These are phyloP conservation scores for Sungouiella blattae DNA, from an alignment of 805 yeast genomes.

Conservation along the genomic window DNA sequence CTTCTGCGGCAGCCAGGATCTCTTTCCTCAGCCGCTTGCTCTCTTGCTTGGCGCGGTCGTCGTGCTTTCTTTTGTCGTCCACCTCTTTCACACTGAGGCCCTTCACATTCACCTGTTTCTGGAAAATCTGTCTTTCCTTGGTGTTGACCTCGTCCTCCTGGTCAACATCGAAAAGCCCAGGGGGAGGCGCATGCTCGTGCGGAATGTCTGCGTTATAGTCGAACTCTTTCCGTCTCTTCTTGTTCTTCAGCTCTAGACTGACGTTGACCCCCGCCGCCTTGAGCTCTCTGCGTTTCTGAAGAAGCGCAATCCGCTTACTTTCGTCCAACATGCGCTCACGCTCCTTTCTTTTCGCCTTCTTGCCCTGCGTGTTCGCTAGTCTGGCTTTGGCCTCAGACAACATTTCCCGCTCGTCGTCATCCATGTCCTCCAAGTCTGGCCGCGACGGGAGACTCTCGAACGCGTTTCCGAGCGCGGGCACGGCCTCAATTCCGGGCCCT, in stretches of 20 bases:
- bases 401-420: conserved; percentile 90
- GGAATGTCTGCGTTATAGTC: conserved; percentile 85
- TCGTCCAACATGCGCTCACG: conserved; percentile 82
- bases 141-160: conserved; percentile 51
- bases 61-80: conserved; percentile 27
- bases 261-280: conserved; percentile 72
- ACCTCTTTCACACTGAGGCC: conserved; percentile 45
- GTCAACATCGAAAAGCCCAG: conserved; percentile 64
- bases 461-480: conserved; percentile 40
- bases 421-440: conserved; percentile 77
- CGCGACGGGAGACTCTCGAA: conserved; percentile 78
- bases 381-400: conserved; percentile 92
- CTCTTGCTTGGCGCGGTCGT: conserved; percentile 19
- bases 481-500: conserved; percentile 54
- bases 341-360: conserved; percentile 86
- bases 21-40: conserved; percentile 14
- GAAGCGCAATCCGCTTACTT: conserved; percentile 65
- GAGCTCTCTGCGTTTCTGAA: conserved; percentile 78
- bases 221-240: conserved; percentile 55
- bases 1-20: conserved; percentile 22
- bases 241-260: conserved; percentile 49
- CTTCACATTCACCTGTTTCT: conserved; percentile 34
- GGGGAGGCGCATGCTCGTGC: conserved; percentile 64
- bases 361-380: conserved; percentile 88
- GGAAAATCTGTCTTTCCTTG: conserved; percentile 39